phyloP scores from a whole-genome alignment of 306 rosid genomes.

The Vigna angularis region DNA sequence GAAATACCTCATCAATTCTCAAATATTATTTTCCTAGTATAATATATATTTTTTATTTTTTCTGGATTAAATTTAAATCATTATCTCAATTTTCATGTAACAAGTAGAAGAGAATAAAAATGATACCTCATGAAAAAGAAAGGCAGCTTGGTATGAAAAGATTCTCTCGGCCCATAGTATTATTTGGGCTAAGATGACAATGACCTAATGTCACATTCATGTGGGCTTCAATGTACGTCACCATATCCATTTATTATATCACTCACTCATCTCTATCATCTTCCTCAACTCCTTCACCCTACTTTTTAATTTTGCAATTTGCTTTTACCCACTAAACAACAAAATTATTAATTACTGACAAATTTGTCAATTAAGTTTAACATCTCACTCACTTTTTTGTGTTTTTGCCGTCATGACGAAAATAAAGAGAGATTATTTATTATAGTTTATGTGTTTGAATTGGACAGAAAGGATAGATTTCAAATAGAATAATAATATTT shows the following conservation, averaged over 20 bases:
- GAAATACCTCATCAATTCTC: too few relatives aligned
- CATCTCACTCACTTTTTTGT: background rate
- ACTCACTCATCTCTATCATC: background rate
- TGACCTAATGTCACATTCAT: background rate
- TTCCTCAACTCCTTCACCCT: background rate
- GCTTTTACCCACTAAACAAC: background rate
- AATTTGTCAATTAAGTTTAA: background rate
- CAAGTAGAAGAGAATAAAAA: background rate
- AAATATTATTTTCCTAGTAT: too few relatives aligned
- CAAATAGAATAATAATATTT: background rate
- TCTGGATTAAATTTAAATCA: too few relatives aligned
- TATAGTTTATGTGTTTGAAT: background rate
- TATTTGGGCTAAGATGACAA: constrained; percentile 1
- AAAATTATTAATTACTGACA: background rate
- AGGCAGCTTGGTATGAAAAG: background rate
- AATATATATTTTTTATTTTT: too few relatives aligned
- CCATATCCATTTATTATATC: too few relatives aligned
- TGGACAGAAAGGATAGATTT: background rate
- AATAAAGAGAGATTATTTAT: background rate
- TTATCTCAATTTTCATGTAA: background rate
- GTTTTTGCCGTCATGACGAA: background rate
- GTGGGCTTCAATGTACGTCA: background rate
- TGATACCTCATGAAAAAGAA: background rate
- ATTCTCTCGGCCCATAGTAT: background rate
- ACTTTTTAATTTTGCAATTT: background rate